Conservation (phyloP, 2,329 filamentous ascomycete genomes). For the Botrytis sinoallii region DNA sequence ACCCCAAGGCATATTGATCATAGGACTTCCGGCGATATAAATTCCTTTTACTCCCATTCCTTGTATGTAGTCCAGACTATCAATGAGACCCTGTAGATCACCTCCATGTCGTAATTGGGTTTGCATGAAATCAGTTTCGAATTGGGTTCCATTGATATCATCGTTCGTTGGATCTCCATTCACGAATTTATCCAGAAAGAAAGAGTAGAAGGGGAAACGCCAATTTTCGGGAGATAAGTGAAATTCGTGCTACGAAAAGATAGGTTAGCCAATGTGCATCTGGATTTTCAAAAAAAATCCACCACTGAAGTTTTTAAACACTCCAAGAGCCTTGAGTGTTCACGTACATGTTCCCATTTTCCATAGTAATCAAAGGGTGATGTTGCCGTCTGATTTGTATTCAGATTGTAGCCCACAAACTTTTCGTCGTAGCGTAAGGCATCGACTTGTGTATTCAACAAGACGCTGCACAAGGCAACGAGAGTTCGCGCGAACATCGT, state of each 20-base stretch:
- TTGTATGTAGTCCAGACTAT: conserved; percentile 61
- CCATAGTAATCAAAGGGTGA: conserved; percentile 57
- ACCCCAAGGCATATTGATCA: conserved; percentile 64
- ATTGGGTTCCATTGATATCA: conserved; percentile 57
- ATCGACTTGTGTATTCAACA: conserved; percentile 16
- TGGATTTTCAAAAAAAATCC: background rate
- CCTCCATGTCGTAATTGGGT: conserved; percentile 64
- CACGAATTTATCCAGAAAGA: conserved; percentile 62
- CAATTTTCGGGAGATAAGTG: conserved; percentile 56
- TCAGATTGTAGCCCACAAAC: conserved; percentile 42
- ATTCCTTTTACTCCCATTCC: conserved; percentile 60
- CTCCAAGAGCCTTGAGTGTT: background rate
- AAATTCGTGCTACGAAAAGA: conserved; percentile 45
- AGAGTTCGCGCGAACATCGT: conserved; percentile 17
- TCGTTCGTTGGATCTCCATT: conserved; percentile 61
- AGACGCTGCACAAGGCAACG: conserved; percentile 13
- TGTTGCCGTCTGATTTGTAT: conserved; percentile 54
- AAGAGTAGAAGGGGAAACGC: conserved; percentile 63
- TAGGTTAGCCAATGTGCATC: background rate
- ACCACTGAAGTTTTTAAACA: background rate
- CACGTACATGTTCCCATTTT: conserved; percentile 43
- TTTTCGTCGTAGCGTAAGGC: conserved; percentile 19
- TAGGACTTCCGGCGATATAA: conserved; percentile 56
- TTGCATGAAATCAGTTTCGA: conserved; percentile 57
- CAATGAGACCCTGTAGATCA: conserved; percentile 54